phyloP scores from a whole-genome alignment of 2,329 filamentous ascomycete species.

The Diaporthe nobilis region DNA sequence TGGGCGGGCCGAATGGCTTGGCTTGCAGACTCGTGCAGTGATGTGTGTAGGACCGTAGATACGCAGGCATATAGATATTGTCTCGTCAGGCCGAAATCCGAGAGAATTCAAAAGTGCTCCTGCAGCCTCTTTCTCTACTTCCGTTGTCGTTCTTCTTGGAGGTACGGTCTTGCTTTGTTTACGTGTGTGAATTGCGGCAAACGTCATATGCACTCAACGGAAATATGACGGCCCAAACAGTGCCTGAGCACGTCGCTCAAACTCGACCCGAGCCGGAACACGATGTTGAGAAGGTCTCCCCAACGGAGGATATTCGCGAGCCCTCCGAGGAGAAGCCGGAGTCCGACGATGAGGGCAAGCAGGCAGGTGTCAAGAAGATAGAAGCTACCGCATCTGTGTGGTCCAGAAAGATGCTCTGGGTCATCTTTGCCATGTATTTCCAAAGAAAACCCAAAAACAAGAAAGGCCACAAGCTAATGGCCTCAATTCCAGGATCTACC shows the following conservation, averaged over 20 bases:
- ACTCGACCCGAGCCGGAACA: not conserved
- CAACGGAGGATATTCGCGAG: not conserved
- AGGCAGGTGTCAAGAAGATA: conserved; percentile 4
- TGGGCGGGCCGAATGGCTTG: not conserved
- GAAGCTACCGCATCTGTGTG: conserved; percentile 3
- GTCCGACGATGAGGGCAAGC: not conserved
- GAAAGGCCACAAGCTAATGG: not conserved
- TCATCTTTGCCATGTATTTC: not conserved
- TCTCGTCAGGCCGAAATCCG: not conserved
- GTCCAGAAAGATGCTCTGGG: conserved; percentile 9
- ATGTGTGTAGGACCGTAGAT: not conserved
- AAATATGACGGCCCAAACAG: not conserved
- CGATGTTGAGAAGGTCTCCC: not conserved
- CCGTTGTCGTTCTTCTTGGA: not conserved
- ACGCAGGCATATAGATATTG: conserved; percentile 1
- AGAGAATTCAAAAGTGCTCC: not conserved
- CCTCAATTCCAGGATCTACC: not conserved
- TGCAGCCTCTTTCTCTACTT: not conserved
- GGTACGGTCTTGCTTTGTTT: not conserved
- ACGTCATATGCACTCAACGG: not conserved
- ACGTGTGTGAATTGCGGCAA: not conserved
- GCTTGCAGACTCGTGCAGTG: conserved; percentile 1
- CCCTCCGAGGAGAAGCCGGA: not conserved
- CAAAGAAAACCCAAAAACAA: not conserved
- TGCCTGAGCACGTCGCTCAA: not conserved